A percentile compares a stretch with the other conserved stretches of the same genome.
Conservation (phyloP, 176 grass and related monocot genomes). For the Otatea glauca region DNA sequence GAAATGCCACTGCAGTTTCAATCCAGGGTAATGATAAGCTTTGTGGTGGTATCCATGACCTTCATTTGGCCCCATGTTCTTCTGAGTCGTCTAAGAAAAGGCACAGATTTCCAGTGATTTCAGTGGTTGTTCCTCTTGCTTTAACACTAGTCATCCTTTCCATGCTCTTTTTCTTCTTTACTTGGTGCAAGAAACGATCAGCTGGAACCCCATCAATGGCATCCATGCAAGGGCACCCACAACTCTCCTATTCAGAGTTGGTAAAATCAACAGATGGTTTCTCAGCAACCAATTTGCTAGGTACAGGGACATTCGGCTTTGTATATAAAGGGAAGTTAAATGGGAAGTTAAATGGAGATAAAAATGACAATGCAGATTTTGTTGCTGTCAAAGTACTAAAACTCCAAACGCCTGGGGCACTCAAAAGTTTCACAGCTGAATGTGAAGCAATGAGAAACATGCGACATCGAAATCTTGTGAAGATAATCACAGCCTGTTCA, state of each 20-base stretch:
- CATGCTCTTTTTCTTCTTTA: background rate
- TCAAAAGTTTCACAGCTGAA: constrained; percentile 44
- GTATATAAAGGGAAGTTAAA: constrained; percentile 33
- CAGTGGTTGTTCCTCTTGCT: background rate
- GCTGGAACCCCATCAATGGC: background rate
- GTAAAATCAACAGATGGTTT: constrained; percentile 29
- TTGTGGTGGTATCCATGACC: constrained; percentile 29
- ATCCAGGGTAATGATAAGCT: constrained; percentile 30
- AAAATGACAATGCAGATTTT: background rate
- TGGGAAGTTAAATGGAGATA: background rate
- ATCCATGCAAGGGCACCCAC: background rate
- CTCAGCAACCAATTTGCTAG: background rate
- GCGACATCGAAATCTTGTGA: constrained; percentile 48
- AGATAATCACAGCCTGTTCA: constrained; percentile 42
- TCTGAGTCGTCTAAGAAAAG: background rate
- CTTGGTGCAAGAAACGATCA: background rate
- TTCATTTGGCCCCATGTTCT: constrained; percentile 38
- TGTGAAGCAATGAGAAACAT: constrained; percentile 47
- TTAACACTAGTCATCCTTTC: background rate
- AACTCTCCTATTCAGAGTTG: background rate
- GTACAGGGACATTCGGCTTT: background rate
- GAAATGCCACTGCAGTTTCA: constrained; percentile 29
- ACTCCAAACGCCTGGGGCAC: constrained; percentile 32
- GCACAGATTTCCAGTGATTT: background rate
- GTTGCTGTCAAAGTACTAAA: constrained; percentile 53